phyloP scores from a whole-genome alignment of 257 asterid species.

The Solanum sejunctum region DNA sequence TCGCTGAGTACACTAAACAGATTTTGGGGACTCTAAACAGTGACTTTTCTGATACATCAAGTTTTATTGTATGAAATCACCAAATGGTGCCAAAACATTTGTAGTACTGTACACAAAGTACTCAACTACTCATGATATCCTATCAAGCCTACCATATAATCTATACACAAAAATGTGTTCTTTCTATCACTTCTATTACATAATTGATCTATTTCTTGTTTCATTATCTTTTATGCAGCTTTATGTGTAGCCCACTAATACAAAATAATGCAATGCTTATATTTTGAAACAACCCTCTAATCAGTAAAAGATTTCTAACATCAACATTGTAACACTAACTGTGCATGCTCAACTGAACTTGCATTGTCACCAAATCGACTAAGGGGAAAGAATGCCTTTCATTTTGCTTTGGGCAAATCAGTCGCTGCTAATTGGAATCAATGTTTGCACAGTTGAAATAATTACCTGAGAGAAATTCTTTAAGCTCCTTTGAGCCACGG shows the following conservation, averaged over 20 bases:
- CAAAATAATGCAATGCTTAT: background rate
- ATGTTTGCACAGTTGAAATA: background rate
- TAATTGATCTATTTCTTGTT: background rate
- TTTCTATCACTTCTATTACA: background rate
- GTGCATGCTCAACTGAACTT: background rate
- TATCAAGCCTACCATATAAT: background rate
- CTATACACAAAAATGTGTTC: background rate
- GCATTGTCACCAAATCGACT: background rate
- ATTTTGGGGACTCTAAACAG: background rate
- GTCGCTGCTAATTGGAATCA: background rate
- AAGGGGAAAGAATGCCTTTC: background rate
- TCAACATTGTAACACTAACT: background rate
- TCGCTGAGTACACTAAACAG: background rate
- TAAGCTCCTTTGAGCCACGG: slow-evolving; percentile 85
- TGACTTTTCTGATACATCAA: background rate
- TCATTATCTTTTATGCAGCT: background rate
- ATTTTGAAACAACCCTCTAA: background rate
- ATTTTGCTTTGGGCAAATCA: background rate
- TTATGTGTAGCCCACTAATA: background rate
- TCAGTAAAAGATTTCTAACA: background rate
- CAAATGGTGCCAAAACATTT: background rate
- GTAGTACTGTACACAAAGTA: background rate
- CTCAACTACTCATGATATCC: background rate
- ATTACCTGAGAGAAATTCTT: slow-evolving; percentile 69
- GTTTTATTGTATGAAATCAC: background rate